Percentiles rank a stretch among this genome's conserved stretches.
phyloP scores from a whole-genome alignment of 2,329 filamentous ascomycete genomes.

The Colletotrichum tofieldiae region DNA sequence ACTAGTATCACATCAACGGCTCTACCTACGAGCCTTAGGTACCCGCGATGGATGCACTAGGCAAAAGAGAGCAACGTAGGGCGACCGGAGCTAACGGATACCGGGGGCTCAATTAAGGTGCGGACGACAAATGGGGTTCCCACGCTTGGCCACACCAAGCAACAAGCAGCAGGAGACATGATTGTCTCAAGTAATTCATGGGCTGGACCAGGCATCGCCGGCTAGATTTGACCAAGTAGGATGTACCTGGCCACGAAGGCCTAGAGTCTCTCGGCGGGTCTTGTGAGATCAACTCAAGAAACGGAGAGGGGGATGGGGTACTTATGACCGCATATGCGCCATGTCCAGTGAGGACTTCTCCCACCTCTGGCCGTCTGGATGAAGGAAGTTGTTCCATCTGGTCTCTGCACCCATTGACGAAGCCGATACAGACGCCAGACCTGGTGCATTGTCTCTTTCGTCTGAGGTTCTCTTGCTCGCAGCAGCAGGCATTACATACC shows the following conservation, averaged over 20 bases:
- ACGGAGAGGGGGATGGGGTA: not conserved
- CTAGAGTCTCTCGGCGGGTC: not conserved
- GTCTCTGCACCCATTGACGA: constrained; percentile 2
- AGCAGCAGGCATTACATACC: constrained; percentile 11
- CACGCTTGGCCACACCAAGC: constrained; percentile 36
- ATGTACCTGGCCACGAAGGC: constrained; percentile 1
- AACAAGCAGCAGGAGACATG: constrained; percentile 31
- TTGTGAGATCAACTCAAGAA: constrained; percentile 1
- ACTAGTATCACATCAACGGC: not conserved
- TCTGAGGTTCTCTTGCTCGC: constrained; percentile 29
- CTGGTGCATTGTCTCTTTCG: constrained; percentile 19
- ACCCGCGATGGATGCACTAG: not conserved
- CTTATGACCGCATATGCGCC: not conserved
- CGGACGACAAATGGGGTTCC: constrained; percentile 30
- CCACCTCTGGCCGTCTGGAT: not conserved
- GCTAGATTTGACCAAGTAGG: constrained; percentile 8
- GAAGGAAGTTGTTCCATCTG: not conserved
- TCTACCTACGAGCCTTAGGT: not conserved
- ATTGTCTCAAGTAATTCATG: constrained; percentile 38
- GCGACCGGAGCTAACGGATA: constrained; percentile 28
- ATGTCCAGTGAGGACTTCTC: not conserved
- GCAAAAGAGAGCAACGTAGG: not conserved
- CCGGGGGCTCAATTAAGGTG: constrained; percentile 40
- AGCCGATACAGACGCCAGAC: constrained; percentile 22
- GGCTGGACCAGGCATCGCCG: constrained; percentile 19